phyloP scores from a whole-genome alignment of 192 early-diverging fungal species.

The Thamnidium elegans region DNA sequence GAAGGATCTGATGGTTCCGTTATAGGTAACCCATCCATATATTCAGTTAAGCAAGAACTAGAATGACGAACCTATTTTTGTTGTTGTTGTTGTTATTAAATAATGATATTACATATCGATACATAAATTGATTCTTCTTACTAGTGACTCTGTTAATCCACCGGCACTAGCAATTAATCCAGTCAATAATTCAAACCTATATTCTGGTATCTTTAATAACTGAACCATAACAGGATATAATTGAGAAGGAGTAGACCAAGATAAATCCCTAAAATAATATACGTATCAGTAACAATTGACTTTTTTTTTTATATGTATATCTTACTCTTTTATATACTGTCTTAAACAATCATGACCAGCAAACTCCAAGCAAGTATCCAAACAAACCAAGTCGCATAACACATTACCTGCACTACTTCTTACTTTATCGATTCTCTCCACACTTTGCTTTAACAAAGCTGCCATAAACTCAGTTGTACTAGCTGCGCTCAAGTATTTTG shows the following conservation, averaged over 20 bases:
- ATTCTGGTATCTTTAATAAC: conserved; percentile 52
- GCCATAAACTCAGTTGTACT: conserved; percentile 42
- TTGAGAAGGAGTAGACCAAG: conserved; percentile 61
- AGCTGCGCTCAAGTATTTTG: conserved; percentile 38
- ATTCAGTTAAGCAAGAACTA: conserved; percentile 60
- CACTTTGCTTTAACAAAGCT: conserved; percentile 66
- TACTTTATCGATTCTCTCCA: conserved; percentile 92
- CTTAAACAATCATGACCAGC: conserved; percentile 24
- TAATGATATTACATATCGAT: no score
- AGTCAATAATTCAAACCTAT: conserved; percentile 54
- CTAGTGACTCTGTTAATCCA: conserved; percentile 74
- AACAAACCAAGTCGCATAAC: conserved; percentile 50
- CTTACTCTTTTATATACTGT: conserved; percentile 27
- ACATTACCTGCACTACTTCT: conserved; percentile 68
- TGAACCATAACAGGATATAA: conserved; percentile 63
- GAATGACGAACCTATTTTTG: conserved; percentile 59
- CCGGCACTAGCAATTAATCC: conserved; percentile 79
- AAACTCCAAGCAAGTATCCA: neutral
- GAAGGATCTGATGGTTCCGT: conserved; percentile 23
- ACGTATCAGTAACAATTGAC: neutral
- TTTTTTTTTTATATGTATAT: neutral
- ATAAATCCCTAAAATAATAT: conserved; percentile 42
- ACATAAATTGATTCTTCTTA: conserved; percentile 28
- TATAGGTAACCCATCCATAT: conserved; percentile 45
- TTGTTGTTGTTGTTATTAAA: no score